phyloP scores from a whole-genome alignment of 1,284 basidiomycete species.

The Hypsizygus ulmarius region DNA sequence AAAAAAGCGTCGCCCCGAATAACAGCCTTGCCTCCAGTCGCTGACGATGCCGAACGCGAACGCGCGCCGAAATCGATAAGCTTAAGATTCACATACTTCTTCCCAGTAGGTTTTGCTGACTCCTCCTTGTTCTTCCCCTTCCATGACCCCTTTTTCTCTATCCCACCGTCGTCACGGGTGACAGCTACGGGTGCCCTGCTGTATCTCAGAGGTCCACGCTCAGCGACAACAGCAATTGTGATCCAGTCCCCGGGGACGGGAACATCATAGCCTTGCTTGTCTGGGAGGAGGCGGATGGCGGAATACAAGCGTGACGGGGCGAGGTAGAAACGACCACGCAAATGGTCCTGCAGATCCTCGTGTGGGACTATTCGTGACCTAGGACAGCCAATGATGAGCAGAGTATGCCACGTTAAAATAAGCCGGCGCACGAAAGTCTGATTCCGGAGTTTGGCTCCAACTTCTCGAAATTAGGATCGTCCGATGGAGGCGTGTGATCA shows the following conservation, averaged over 20 bases:
- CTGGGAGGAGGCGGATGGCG: slow-evolving; percentile 69
- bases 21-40: slow-evolving; percentile 51
- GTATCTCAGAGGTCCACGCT: slow-evolving; percentile 72
- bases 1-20: slow-evolving; percentile 82
- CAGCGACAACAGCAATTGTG: slow-evolving; percentile 85
- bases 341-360: slow-evolving; percentile 77
- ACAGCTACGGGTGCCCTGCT: slow-evolving; percentile 63
- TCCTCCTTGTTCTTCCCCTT: slow-evolving; percentile 41
- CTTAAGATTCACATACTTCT: slow-evolving; percentile 86
- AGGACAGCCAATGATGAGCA: slow-evolving; percentile 9
- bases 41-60: slow-evolving; percentile 47
- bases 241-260: slow-evolving; percentile 92
- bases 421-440: slow-evolving; percentile 68
- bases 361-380: slow-evolving; percentile 78
- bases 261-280: slow-evolving; percentile 84
- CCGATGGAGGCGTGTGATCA: slow-evolving; percentile 60
- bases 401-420: slow-evolving; percentile 4
- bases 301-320: slow-evolving; percentile 89
- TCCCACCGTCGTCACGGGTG: slow-evolving; percentile 39
- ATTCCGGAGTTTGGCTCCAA: slow-evolving; percentile 90
- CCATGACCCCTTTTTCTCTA: slow-evolving; percentile 27
- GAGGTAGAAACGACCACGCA: slow-evolving; percentile 83
- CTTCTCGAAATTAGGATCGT: slow-evolving; percentile 72
- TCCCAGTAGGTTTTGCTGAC: slow-evolving; percentile 48
- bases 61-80: slow-evolving; percentile 78